Percentiles rank a stretch among this genome's conserved stretches.
Evolutionary conservation across 441 rosid genomes (phyloP).

Genomic region (Croton laevigatus): DNA sequence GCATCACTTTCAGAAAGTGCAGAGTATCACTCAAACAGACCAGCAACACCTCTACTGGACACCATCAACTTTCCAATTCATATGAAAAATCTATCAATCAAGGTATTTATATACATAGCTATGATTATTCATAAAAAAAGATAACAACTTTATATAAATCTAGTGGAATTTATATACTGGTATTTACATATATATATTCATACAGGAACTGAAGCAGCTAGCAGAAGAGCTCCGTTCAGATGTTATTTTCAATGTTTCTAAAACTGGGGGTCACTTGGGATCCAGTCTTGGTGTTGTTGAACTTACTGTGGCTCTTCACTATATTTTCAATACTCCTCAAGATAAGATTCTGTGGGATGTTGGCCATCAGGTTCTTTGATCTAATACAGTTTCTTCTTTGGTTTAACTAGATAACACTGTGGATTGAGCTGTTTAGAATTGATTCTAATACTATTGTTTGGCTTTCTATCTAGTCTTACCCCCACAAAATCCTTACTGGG

Average conservation of each 20-base stretch:
- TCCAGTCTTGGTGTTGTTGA: slow-evolving; percentile 97
- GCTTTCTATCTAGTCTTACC: slow-evolving; percentile 63
- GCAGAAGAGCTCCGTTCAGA: slow-evolving; percentile 89
- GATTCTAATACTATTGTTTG: not conserved
- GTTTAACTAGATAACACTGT: not conserved
- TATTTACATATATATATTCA: not conserved
- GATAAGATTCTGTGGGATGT: slow-evolving; percentile 94
- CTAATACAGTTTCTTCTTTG: not conserved
- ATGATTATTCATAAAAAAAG: not conserved
- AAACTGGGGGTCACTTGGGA: slow-evolving; percentile 91
- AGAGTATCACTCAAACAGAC: slow-evolving; percentile 70
- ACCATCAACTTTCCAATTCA: slow-evolving; percentile 89
- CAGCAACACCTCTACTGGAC: slow-evolving; percentile 89
- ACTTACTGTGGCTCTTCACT: slow-evolving; percentile 93
- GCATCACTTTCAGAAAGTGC: slow-evolving; percentile 78
- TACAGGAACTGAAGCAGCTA: slow-evolving; percentile 77
- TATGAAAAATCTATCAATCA: slow-evolving; percentile 85
- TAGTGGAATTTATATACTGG: not conserved
- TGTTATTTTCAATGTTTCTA: slow-evolving; percentile 80
- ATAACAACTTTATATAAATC: not conserved
- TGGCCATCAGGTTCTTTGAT: slow-evolving; percentile 75
- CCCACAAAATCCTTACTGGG: slow-evolving; percentile 92
- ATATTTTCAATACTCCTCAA: slow-evolving; percentile 77
- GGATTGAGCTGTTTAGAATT: not conserved
- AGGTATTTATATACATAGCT: slow-evolving; percentile 35